Conservation (phyloP, 1,284 basidiomycete genomes). For the Mycocalia duriaeana region DNA sequence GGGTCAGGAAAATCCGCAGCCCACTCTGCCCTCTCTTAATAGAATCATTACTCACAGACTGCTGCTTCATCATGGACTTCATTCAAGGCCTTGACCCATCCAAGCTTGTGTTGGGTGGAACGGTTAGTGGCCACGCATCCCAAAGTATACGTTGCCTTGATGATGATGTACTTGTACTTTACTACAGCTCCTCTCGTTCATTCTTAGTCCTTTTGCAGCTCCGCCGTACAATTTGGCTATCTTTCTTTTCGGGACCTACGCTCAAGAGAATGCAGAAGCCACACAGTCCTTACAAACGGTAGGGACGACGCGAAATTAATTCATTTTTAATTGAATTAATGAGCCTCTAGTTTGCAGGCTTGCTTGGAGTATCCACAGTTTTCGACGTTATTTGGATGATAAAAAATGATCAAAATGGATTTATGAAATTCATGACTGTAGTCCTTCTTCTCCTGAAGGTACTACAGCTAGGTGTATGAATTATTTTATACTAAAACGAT, state of each 20-base stretch:
- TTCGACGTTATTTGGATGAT: slow-evolving; percentile 72
- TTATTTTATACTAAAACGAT: slow-evolving; percentile 1
- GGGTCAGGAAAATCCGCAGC: no score
- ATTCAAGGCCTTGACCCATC: slow-evolving; percentile 64
- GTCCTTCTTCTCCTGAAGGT: slow-evolving; percentile 61
- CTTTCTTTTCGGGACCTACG: slow-evolving; percentile 70
- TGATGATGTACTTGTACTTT: slow-evolving; percentile 3
- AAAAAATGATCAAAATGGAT: slow-evolving; percentile 46
- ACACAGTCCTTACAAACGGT: slow-evolving; percentile 61
- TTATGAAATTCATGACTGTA: slow-evolving; percentile 53
- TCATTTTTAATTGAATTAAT: no score
- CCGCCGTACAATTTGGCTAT: slow-evolving; percentile 70
- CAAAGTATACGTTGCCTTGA: background rate
- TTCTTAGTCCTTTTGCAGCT: slow-evolving; percentile 50
- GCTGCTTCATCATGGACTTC: slow-evolving; percentile 74
- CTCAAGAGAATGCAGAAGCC: slow-evolving; percentile 62
- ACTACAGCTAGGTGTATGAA: background rate
- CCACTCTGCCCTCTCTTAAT: no score
- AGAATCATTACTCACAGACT: no score
- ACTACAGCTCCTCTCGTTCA: slow-evolving; percentile 55
- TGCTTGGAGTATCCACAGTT: slow-evolving; percentile 54
- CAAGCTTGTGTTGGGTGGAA: slow-evolving; percentile 59
- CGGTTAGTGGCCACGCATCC: slow-evolving; percentile 37
- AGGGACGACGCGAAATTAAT: no score
- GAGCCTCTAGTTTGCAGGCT: slow-evolving; percentile 68